These are phyloP conservation scores for Pichia nanzhaoensis DNA, from an alignment of 805 yeast species.

Conservation along the genomic window DNA sequence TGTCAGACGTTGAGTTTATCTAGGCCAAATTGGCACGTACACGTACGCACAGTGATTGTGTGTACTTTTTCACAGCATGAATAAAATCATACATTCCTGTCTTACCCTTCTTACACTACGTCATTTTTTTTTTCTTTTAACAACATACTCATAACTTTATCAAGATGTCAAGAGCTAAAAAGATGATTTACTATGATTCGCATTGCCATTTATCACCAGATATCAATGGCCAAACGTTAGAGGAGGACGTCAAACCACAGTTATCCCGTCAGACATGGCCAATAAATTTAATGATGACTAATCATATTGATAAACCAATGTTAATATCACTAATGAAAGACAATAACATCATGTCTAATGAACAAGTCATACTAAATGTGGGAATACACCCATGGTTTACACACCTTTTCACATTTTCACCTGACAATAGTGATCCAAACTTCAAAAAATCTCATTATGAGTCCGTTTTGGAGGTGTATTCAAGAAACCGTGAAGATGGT, in stretches of 20 bases:
- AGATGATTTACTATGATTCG: conserved; percentile 27
- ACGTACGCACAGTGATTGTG: too few species aligned
- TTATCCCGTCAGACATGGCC: conserved; percentile 1
- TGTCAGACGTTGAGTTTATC: background rate
- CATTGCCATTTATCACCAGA: conserved; percentile 35
- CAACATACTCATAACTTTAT: too few species aligned
- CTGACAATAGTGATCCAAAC: conserved; percentile 11
- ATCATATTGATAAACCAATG: conserved; percentile 31
- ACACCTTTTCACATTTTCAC: conserved; percentile 47
- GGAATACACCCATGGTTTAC: conserved; percentile 94
- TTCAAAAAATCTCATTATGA: conserved; percentile 51
- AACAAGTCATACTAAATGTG: conserved; percentile 38
- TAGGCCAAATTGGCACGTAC: background rate
- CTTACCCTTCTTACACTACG: too few species aligned
- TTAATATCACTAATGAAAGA: conserved; percentile 18
- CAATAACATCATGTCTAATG: conserved; percentile 1
- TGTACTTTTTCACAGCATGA: too few species aligned
- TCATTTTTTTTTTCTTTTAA: background rate
- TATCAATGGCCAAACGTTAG: conserved; percentile 9
- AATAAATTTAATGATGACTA: conserved; percentile 43
- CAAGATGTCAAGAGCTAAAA: background rate
- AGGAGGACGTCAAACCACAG: conserved; percentile 3
- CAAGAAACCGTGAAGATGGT: conserved; percentile 23
- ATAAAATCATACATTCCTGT: too few species aligned
- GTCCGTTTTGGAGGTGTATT: conserved; percentile 37